Percentiles rank a stretch among this genome's conserved stretches.
These are phyloP conservation scores for Hypoxylon sp. DNA, from an alignment of 2,329 filamentous ascomycete species.

Conservation along the genomic window DNA sequence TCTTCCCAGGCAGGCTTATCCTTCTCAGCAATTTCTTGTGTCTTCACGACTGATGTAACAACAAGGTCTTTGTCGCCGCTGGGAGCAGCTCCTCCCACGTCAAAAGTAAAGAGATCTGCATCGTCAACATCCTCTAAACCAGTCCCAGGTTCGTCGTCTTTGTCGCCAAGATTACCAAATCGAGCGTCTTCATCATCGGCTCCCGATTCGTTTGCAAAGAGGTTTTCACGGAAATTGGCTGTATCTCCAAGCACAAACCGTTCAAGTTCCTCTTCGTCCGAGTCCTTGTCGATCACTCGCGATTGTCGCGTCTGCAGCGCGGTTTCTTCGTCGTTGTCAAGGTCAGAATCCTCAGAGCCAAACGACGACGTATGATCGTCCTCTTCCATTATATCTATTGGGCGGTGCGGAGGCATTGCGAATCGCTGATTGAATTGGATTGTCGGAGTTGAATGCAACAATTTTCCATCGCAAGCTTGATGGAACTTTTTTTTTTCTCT, in stretches of 20 bases:
- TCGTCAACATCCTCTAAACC: slow-evolving; percentile 78
- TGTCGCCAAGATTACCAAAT: slow-evolving; percentile 53
- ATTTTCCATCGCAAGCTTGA: slow-evolving; percentile 18
- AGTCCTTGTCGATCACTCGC: slow-evolving; percentile 75
- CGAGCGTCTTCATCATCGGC: slow-evolving; percentile 45
- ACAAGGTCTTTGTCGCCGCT: slow-evolving; percentile 52
- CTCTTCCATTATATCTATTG: slow-evolving; percentile 44
- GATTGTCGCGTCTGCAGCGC: slow-evolving; percentile 43
- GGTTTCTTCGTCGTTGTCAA: slow-evolving; percentile 50
- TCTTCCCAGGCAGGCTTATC: slow-evolving; percentile 85
- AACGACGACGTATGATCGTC: slow-evolving; percentile 44
- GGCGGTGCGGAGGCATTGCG: slow-evolving; percentile 44
- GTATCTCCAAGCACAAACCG: slow-evolving; percentile 89
- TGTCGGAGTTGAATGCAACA: slow-evolving; percentile 11
- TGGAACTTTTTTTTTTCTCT: slow-evolving; percentile 48
- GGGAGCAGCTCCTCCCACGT: slow-evolving; percentile 69
- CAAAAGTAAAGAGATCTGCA: slow-evolving; percentile 86
- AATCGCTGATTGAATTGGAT: slow-evolving; percentile 15
- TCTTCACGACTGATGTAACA: slow-evolving; percentile 43
- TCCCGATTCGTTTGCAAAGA: slow-evolving; percentile 69
- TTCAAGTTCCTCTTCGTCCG: slow-evolving; percentile 87
- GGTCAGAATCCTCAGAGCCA: slow-evolving; percentile 48
- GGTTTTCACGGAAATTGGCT: slow-evolving; percentile 80
- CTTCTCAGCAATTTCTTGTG: slow-evolving; percentile 37
- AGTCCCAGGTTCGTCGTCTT: slow-evolving; percentile 59